Evolutionary conservation across 352 stramenopile species (phyloP), one percentile per base, ranked within the genome.

Genomic region (Phytophthora aleatoria): DNA sequence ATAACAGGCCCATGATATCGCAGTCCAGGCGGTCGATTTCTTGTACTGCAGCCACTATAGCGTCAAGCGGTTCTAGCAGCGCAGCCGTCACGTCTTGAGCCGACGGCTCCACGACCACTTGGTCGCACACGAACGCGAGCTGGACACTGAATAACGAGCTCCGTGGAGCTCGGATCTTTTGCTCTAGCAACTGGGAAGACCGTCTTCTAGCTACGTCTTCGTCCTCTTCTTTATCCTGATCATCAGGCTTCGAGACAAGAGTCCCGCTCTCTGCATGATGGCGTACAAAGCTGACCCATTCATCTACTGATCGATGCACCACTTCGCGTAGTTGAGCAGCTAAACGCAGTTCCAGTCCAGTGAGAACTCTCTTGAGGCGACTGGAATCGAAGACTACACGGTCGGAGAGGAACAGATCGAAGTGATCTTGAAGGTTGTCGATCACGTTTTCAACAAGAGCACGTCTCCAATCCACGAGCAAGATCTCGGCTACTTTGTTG

Each of bases 351-450:
- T 97, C 85, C 36, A 97, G 75, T 11, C 89, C 77, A 11, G 80
- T 94, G 51, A 98, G 72, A 35, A 98, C 78, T 43, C 88, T 71
- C 33, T 85, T 75, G 5, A 98, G 74, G 10, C 67, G 71, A 41
- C 81, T 85, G 7, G 35, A 26, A 5, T 64, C 38, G 58, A 95
- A 98, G 2, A 70, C 65, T 2, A 63, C 54, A 2, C 64, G 48
- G 52, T 98, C 90, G 0, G 89, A 95, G 24, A 97, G 79, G 62
- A 98, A 98, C 61, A 98, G 94, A 53, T 98, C 92, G 57, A 90
- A 98, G 59, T 96, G 81, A 61, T 98, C 94, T 67, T 98, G 94
- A 5, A 98, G 71, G 59, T 96, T 97, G 73, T 98, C 94, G 65
- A 97, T 95, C 38, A 98, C 81, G 50, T 96, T 96, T 71, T 98